Conservation (phyloP, 306 rosid species). For the Vigna nakashimae region DNA sequence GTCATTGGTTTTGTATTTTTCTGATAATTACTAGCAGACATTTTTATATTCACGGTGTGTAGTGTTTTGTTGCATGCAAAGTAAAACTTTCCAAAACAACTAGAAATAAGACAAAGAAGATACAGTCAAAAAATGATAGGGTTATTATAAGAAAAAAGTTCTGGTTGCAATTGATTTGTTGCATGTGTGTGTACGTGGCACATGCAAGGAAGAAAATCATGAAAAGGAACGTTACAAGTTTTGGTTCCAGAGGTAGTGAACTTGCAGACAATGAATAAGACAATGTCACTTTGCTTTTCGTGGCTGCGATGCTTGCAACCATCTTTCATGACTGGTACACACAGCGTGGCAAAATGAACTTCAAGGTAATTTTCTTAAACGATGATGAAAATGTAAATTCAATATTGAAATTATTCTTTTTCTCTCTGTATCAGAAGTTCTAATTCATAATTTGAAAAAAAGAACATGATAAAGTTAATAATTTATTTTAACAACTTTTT, state of each 20-base stretch:
- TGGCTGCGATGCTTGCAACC: neutral
- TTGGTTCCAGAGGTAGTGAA: neutral
- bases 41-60: too few species aligned
- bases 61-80: neutral
- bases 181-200: neutral
- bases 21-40: neutral
- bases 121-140: neutral
- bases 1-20: neutral
- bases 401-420: too few species aligned
- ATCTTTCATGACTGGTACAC: neutral
- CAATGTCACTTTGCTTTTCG: neutral
- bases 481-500: too few species aligned
- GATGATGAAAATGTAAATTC: too few species aligned
- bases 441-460: too few species aligned
- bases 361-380: neutral
- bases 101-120: neutral
- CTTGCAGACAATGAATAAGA: neutral
- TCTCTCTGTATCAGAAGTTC: too few species aligned
- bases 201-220: neutral
- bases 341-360: neutral
- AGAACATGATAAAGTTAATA: too few species aligned
- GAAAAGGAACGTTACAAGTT: neutral
- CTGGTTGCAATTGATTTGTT: slow-evolving; percentile 3
- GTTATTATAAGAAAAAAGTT: neutral
- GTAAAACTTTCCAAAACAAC: neutral